Evolutionary conservation across 78 protist species (phyloP).

Genomic region (Chrysochromulina tobinii): DNA sequence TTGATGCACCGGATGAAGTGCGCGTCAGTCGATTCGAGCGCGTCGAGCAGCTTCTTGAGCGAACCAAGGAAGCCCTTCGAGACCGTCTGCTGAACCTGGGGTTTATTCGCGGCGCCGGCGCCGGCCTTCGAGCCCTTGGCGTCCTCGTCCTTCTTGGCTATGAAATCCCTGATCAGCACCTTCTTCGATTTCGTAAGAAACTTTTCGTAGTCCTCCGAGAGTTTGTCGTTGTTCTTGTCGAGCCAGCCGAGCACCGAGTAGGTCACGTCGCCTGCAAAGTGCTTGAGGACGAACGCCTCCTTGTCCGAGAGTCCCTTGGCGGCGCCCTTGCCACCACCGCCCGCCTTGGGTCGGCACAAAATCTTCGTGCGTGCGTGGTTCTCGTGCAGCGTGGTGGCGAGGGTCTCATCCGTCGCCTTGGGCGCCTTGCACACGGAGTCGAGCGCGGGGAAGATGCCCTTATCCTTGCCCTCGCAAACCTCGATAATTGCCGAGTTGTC

Average conservation of each 20-base stretch:
- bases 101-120: too few species aligned
- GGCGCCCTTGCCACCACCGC: too few species aligned
- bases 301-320: not conserved
- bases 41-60: not conserved
- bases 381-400: too few species aligned
- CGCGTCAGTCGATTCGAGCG: not conserved
- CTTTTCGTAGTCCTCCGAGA: not conserved
- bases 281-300: constrained; percentile 29
- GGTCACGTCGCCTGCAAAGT: constrained; percentile 90
- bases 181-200: not conserved
- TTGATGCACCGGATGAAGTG: constrained; percentile 20
- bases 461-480: too few species aligned
- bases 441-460: too few species aligned
- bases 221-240: constrained; percentile 78
- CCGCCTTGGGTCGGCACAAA: too few species aligned
- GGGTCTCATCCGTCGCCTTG: not conserved
- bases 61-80: too few species aligned
- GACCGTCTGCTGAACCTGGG: too few species aligned
- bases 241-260: constrained; percentile 76
- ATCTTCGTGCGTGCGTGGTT: too few species aligned
- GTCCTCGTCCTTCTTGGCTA: too few species aligned
- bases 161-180: not conserved
- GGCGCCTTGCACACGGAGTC: not conserved
- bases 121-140: too few species aligned
- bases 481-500: constrained; percentile 60